Evolutionary conservation across 169 alveolate genomes (phyloP), one percentile per base, ranked within the genome.

Genomic region (Cryptosporidium tyzzeri): DNA sequence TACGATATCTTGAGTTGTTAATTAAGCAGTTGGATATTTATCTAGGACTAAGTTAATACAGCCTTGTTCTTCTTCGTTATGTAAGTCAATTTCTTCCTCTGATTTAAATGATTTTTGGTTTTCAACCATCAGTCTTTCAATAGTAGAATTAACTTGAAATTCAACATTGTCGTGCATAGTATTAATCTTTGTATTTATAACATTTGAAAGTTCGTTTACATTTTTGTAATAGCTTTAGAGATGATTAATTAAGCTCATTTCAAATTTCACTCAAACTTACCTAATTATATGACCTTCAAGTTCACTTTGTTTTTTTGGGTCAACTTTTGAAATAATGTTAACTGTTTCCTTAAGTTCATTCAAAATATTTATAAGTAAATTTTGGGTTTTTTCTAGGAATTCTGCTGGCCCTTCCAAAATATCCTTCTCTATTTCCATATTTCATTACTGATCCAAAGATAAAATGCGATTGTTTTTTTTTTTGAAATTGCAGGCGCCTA

Each of bases 81-180:
- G n/a, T 59, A 80, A 39, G 21, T 80, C 53, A 12, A 21, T 9
- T 18, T 62, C 55, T 2, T 10, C 45, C 39, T 26, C 70, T 3
- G 75, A 29, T 21, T 62, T 44, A 41, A 80, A 62, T 37, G 55
- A 31, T 62, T 59, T 50, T 45, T 21, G 12, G 35, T 80, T 62
- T 29, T 80, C 73, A 10, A 80, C 29, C 51, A 80, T 41, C 21
- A 80, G 14, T 45, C 89, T 67, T n/a, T 80, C 67, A 12, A 80
- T 35, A 21, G 73, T 65, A 62, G 89, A 26, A 37, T 80, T 80
- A 41, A 80, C 89, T 29, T 80, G 71, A 39, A 80, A 62, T 39
- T 80, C 89, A 74, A 62, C 2, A 7, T 62, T n/a, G 29, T 80
- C 89, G 8, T 41, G 18, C 74, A 80, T 80, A 14, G 3, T 59